Evolutionary conservation across 495 filamentous ascomycete genomes (phyloP).

Genomic region (Platismatia glauca): DNA sequence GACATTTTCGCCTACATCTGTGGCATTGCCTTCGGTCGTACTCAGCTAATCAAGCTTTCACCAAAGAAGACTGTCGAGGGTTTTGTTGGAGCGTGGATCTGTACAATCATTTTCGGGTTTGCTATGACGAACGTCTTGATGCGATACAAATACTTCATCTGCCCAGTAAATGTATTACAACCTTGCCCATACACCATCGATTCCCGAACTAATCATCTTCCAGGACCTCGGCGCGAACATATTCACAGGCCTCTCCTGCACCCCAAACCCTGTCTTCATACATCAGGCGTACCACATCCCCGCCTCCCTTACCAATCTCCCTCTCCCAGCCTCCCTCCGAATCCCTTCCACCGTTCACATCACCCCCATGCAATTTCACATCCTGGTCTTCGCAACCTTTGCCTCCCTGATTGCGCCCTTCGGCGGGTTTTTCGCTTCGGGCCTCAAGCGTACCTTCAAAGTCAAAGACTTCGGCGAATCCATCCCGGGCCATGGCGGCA

Average conservation of each 20-base stretch:
- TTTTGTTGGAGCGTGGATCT: conserved; percentile 94
- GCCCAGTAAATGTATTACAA: conserved; percentile 70
- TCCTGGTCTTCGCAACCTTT: conserved; percentile 82
- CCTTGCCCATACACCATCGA: not conserved
- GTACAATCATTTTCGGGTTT: conserved; percentile 79
- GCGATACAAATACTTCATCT: conserved; percentile 95
- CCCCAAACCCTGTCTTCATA: conserved; percentile 86
- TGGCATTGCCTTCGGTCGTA: conserved; percentile 93
- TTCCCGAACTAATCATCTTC: not conserved
- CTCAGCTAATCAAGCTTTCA: conserved; percentile 93
- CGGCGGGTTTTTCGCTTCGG: conserved; percentile 96
- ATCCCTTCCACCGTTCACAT: conserved; percentile 54
- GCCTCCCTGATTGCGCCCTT: conserved; percentile 97
- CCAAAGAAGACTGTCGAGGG: conserved; percentile 99
- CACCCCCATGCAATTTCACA: conserved; percentile 91
- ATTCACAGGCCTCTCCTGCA: conserved; percentile 82
- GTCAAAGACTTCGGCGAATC: conserved; percentile 99
- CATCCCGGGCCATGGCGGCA: conserved; percentile 95
- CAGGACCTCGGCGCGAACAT: conserved; percentile 86
- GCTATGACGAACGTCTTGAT: conserved; percentile 80
- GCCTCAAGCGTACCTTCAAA: conserved; percentile 97
- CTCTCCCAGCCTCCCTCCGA: conserved; percentile 15
- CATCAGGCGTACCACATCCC: conserved; percentile 72
- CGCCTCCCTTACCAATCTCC: conserved; percentile 46
- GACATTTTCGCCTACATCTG: conserved; percentile 98